Base-by-base conservation (phyloP, 208 protist genomes). In the Trypanosoma congolense region DNA sequence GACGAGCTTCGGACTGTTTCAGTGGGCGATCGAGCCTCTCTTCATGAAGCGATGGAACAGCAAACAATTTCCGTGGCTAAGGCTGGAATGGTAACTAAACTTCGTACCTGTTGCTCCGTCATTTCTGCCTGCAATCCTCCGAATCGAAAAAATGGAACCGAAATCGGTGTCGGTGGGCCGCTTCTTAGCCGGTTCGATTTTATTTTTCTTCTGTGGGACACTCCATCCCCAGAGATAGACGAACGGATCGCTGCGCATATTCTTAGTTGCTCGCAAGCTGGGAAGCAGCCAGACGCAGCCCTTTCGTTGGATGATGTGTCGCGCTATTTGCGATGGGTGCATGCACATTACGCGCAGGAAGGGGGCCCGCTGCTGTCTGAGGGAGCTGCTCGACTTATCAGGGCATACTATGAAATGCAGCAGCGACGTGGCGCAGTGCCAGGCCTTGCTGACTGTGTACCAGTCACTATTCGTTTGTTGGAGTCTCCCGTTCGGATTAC, bases 21-120 rank as follows among this genome's bases (percentile, higher is more conserved):
- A 14, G 75, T 93, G 10, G 75, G 87, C 28, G 97, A 98, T 62
- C 75, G 96, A 26, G 80, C 87, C 8, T 86, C 97, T 4, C 93
- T 99, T 35, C 97, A 99, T 65, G 97, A 99, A 77, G 96, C 97
- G 10, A 99, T 99, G 97, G 97, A 99, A 75, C 97, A 99, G 70
- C 97, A 99, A 76, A 98, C 95, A 4, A 83, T 99, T 42, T 96
- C 85, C 25, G 86, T 97, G 10, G 92, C 88, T 16, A 96, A 98
- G 79, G 97, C 93, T 36, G 97, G 97, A 36, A 67, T 99, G 26
- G 91, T 99, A 26, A 97, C 90, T 47, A 97, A 91, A 71, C 76
- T 99, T 54, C 92, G 95, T 36, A 98, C 97, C 22, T 65, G 88
- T 45, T 90, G 85, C 40, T 81, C 88, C 3, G 85, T 99, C n/a